These are phyloP conservation scores for Venustampulla echinocandica DNA, from an alignment of 495 filamentous ascomycete species.

Conservation along the genomic window DNA sequence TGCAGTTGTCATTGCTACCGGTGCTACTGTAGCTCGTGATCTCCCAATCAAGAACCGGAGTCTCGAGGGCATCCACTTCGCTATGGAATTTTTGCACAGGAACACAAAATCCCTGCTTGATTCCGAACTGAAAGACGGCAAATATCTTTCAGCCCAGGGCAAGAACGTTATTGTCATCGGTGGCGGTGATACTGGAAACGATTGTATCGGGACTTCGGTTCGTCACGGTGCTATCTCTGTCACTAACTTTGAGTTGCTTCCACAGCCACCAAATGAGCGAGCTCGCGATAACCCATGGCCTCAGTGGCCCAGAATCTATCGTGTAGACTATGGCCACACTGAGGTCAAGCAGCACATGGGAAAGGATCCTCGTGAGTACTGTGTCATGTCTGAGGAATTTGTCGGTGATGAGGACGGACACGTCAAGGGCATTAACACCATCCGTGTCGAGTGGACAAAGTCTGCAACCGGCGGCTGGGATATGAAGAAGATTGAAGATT, in stretches of 20 bases:
- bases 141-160: constrained; percentile 94
- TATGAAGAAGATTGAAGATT: constrained; percentile 96
- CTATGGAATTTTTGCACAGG: constrained; percentile 96
- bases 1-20: constrained; percentile 92
- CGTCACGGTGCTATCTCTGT: constrained; percentile 96
- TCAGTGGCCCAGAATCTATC: constrained; percentile 98
- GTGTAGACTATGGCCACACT: constrained; percentile 93
- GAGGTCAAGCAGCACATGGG: constrained; percentile 98
- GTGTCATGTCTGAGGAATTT: constrained; percentile 98
- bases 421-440: constrained; percentile 95
- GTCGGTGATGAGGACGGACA: constrained; percentile 82
- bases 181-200: constrained; percentile 97
- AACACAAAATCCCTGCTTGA: constrained; percentile 99
- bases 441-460: constrained; percentile 96
- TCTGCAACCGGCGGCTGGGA: constrained; percentile 88
- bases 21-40: constrained; percentile 92
- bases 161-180: constrained; percentile 98
- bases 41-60: constrained; percentile 87
- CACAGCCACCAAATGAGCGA: constrained; percentile 88
- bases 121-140: constrained; percentile 73
- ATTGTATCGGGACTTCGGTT: constrained; percentile 97
- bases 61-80: constrained; percentile 90
- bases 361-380: constrained; percentile 95
- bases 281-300: constrained; percentile 98
- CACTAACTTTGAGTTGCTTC: constrained; percentile 94